Conservation (phyloP, 2,329 filamentous ascomycete species). For the Dactylellina sp. region DNA sequence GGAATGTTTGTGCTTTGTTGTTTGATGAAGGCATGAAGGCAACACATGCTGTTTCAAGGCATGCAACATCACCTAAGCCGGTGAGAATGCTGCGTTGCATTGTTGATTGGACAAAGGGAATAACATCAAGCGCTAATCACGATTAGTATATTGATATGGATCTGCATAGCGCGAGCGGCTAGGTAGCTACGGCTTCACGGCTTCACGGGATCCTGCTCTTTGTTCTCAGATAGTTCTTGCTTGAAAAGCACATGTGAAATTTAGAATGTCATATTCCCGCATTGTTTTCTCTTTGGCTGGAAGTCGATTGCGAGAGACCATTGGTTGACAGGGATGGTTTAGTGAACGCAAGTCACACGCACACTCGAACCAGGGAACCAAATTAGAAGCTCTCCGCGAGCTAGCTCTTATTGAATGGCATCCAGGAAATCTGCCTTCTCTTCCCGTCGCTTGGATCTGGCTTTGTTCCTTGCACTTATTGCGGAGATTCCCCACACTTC, state of each 20-base stretch:
- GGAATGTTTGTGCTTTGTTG: background rate
- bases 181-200: too few species aligned
- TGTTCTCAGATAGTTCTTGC: too few species aligned
- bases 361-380: constrained; percentile 16
- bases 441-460: constrained; percentile 44
- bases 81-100: background rate
- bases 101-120: background rate
- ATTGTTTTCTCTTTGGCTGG: background rate
- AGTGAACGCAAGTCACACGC: constrained; percentile 19
- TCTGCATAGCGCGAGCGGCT: background rate
- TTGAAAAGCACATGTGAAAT: constrained; percentile 15
- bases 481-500: constrained; percentile 32
- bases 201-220: too few species aligned
- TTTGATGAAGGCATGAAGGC: background rate
- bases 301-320: background rate
- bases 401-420: constrained; percentile 4
- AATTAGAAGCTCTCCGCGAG: constrained; percentile 10
- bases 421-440: constrained; percentile 33
- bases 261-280: background rate
- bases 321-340: constrained; percentile 28
- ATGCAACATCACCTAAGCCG: constrained; percentile 2
- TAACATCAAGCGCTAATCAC: background rate
- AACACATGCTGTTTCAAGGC: constrained; percentile 13
- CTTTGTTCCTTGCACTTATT: constrained; percentile 15
- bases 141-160: constrained; percentile 27